Base-by-base conservation (phyloP, 345 rosid genomes). In the Eucalyptus regnans region DNA sequence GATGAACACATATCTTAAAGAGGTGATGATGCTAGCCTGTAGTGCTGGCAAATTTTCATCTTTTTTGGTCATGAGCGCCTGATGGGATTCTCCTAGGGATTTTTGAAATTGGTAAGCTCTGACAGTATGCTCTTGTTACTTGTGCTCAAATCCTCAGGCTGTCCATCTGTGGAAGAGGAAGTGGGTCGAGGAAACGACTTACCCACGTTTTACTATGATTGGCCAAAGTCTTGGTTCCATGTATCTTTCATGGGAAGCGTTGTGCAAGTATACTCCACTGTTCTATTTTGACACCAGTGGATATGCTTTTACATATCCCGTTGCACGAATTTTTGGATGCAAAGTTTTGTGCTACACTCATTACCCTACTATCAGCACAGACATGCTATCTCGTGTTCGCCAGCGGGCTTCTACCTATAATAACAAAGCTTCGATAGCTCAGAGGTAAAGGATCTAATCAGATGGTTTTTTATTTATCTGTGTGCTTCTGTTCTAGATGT, bases 201-300 rank as follows among this genome's bases (percentile, higher is more conserved):
- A 95, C 44, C 99, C 99, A 48, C 96, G 89, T 81, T 98, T 96
- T 90, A 98, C 99, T 9, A 96, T 97, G 99, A 94, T 98, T 52
- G 99, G 99, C 50, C 99, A 98, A 89, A 98, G 99, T 89, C 92
- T 98, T 76, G 99, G 99, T 51, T 98, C 99, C 44, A 91, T 98
- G 87, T 95, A 94, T 91, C 94, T 98, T 50, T 92, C 96, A 0
- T 98, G 98, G 98, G 99, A 98, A 93, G 99, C 98, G 1, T 93
- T 98, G 66, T 90, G 92, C 93, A 95, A 93, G 95, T 95, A 94
- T 86, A 94, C 98, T 49, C 99, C 99, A 86, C 83, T 88, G 46
- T 92, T 93, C 89, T 96, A 91, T 90, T 92, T 97, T 51, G 99
- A 98, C 90, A 98, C 99, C 1, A 92, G 97, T 83, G 99, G 99